Percentiles rank a stretch among this genome's conserved stretches.
Evolutionary conservation across 2,329 filamentous ascomycete genomes (phyloP).

Genomic region (Verticillium zaregamsianum): DNA sequence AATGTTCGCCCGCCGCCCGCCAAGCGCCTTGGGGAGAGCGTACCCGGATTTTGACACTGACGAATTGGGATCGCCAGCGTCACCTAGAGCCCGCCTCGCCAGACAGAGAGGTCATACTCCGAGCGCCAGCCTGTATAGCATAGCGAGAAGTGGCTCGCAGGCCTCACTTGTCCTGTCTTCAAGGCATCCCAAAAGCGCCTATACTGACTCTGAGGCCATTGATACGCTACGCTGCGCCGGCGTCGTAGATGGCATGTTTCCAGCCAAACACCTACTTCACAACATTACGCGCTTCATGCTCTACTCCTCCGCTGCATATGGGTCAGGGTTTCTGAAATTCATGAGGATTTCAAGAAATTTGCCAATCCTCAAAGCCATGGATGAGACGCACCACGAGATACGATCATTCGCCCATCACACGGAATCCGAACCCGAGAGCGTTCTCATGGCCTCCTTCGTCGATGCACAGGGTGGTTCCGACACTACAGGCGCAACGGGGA

Average conservation of each 20-base stretch:
- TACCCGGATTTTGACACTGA: slow-evolving; percentile 16
- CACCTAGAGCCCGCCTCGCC: slow-evolving; percentile 18
- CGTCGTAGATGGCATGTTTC: slow-evolving; percentile 54
- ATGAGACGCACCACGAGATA: slow-evolving; percentile 55
- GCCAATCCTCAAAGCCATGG: slow-evolving; percentile 32
- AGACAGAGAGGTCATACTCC: slow-evolving; percentile 34
- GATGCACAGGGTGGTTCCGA: slow-evolving; percentile 66
- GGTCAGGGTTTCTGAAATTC: slow-evolving; percentile 57
- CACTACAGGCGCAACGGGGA: slow-evolving; percentile 58
- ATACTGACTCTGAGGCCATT: slow-evolving; percentile 43
- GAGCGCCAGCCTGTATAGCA: slow-evolving; percentile 61
- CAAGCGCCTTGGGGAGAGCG: slow-evolving; percentile 19
- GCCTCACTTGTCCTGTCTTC: slow-evolving; percentile 48
- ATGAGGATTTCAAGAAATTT: slow-evolving; percentile 56
- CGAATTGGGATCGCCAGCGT: background rate
- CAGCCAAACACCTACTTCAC: slow-evolving; percentile 52
- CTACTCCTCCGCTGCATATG: slow-evolving; percentile 64
- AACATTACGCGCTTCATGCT: slow-evolving; percentile 63
- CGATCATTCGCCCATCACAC: slow-evolving; percentile 62
- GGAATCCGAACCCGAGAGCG: slow-evolving; percentile 50
- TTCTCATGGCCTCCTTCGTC: slow-evolving; percentile 66
- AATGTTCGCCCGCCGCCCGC: slow-evolving; percentile 23
- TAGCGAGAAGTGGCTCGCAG: slow-evolving; percentile 52
- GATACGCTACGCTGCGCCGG: slow-evolving; percentile 47
- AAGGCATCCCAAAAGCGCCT: slow-evolving; percentile 43